These are phyloP conservation scores for Boletus subparvulus DNA, from an alignment of 768 basidiomycete species.

Conservation along the genomic window DNA sequence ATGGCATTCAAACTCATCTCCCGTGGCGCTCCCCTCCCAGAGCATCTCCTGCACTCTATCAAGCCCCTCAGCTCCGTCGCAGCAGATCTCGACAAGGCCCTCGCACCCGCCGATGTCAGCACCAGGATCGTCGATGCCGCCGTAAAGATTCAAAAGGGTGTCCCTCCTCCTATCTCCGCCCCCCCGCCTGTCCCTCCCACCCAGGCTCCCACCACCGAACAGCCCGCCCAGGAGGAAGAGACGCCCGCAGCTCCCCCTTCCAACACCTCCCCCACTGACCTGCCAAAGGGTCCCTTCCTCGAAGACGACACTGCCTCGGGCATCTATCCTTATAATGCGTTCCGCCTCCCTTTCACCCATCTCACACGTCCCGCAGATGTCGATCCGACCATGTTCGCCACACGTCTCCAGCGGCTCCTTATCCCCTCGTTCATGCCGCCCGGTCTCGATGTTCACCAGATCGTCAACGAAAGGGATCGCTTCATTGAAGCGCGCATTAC, in stretches of 20 bases:
- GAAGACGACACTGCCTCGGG: slow-evolving; percentile 79
- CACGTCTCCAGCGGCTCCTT: slow-evolving; percentile 75
- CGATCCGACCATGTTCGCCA: slow-evolving; percentile 63
- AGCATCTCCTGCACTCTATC: slow-evolving; percentile 67
- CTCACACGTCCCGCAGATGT: slow-evolving; percentile 63
- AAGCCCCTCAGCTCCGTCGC: slow-evolving; percentile 61
- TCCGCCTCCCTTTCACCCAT: slow-evolving; percentile 78
- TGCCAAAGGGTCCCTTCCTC: slow-evolving; percentile 72
- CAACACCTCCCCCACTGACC: slow-evolving; percentile 52
- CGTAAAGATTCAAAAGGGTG: slow-evolving; percentile 67
- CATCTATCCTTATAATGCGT: slow-evolving; percentile 93
- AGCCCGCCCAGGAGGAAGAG: slow-evolving; percentile 56
- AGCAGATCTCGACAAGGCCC: slow-evolving; percentile 62
- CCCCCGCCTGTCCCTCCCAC: slow-evolving; percentile 26
- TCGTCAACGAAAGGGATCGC: slow-evolving; percentile 88
- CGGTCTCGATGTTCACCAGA: slow-evolving; percentile 89
- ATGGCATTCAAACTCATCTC: slow-evolving; percentile 75
- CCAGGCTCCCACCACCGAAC: slow-evolving; percentile 29
- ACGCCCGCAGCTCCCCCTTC: slow-evolving; percentile 30
- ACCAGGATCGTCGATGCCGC: slow-evolving; percentile 71
- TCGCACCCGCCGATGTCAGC: slow-evolving; percentile 58
- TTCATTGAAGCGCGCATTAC: slow-evolving; percentile 87
- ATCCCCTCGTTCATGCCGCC: slow-evolving; percentile 88
- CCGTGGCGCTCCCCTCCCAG: slow-evolving; percentile 65
- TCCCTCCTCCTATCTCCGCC: slow-evolving; percentile 24